phyloP scores from a whole-genome alignment of 768 basidiomycete species.

The Mycena leptocephala region DNA sequence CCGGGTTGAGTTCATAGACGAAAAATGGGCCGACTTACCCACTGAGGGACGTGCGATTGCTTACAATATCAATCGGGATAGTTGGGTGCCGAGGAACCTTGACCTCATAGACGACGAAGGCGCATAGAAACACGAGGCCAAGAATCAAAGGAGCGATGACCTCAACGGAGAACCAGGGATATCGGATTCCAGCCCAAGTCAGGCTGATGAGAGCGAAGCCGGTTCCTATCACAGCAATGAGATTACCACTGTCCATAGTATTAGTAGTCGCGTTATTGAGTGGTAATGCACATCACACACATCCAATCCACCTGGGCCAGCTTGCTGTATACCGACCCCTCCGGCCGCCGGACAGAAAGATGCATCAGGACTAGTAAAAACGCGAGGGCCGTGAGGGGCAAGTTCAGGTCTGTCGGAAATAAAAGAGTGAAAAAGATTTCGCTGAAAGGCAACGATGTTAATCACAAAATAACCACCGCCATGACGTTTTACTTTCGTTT shows the following conservation, averaged over 20 bases:
- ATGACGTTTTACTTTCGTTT: slow-evolving; percentile 31
- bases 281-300: slow-evolving; percentile 37
- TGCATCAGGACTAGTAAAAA: slow-evolving; percentile 34
- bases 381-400: slow-evolving; percentile 45
- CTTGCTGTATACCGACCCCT: slow-evolving; percentile 45
- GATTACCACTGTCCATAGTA: slow-evolving; percentile 50
- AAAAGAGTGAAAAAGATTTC: not conserved
- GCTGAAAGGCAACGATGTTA: not conserved
- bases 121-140: slow-evolving; percentile 49
- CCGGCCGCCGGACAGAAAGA: slow-evolving; percentile 44
- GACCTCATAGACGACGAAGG: slow-evolving; percentile 46
- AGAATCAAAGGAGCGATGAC: slow-evolving; percentile 58
- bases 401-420: slow-evolving; percentile 55
- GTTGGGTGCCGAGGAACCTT: slow-evolving; percentile 33
- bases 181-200: slow-evolving; percentile 55
- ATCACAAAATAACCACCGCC: slow-evolving; percentile 51
- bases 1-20: too few relatives aligned
- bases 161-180: slow-evolving; percentile 53
- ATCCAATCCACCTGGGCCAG: slow-evolving; percentile 53
- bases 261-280: too few relatives aligned
- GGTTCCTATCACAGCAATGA: slow-evolving; percentile 48
- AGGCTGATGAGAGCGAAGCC: slow-evolving; percentile 52
- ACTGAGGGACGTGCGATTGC: slow-evolving; percentile 55
- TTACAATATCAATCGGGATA: slow-evolving; percentile 49
- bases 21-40: slow-evolving; percentile 47